Base-by-base conservation (phyloP, 2,329 filamentous ascomycete species). In the Ophidiomyces ophidiicola region DNA sequence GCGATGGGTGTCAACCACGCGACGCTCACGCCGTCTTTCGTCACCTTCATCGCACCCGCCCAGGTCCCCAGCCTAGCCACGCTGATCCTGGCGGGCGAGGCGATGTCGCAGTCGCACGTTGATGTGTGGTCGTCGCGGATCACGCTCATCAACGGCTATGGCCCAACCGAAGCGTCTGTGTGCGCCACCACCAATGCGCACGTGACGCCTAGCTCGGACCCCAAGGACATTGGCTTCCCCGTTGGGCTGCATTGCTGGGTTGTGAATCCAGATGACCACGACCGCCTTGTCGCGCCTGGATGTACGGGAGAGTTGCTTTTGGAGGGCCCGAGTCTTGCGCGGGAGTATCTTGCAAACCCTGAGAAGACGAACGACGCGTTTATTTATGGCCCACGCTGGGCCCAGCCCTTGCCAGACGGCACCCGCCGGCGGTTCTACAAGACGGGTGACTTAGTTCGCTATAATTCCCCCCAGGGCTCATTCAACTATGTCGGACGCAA, bases 1-100 rank as follows among this genome's bases (percentile, higher is more conserved):
- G 52, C 63, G 0, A 70, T 73, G 64, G 55, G 64, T 6, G 67
- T 71, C 21, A 70, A 64, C 28, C 67, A 65, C 60, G 69, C 67
- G 1, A 70, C 71, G 50, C 67, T 80, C 51, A 80, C 77, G 0
- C 71, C 75, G 1, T 66, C 73, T 0, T 67, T 80, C 20, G 71
- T 75, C 1, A 52, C 59, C 14, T 59, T 69, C 5, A 47, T 72
- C 30, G 52, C 61, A 12, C 61, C 63, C 1, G 52, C 57, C 2
- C 59, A 61, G 8, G 58, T 71, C 5, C 63, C 64, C 2, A 54
- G 53, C 4, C 50, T 72, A 17, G 56, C 62, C 23, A 57, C 50
- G 7, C 48, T 71, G 15, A 53, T 60, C 14, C 50, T 70, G 28
- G 63, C 58, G 11, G 67, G 66, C 5, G 67, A 70, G 46, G 59